phyloP scores from a whole-genome alignment of 768 basidiomycete species.

The Tulasnella calospora region DNA sequence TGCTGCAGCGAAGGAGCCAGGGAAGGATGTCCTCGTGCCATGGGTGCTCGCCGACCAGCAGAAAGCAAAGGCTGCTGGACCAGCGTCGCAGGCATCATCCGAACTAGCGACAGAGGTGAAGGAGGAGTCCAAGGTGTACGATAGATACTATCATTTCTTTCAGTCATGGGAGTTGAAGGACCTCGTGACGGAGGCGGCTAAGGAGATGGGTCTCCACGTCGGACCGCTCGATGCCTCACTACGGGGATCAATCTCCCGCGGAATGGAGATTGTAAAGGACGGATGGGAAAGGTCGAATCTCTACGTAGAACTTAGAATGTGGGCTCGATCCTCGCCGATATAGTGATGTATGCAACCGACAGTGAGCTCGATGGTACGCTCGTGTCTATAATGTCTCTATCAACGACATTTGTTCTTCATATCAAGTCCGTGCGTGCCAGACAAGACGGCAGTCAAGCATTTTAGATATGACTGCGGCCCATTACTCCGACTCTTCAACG shows the following conservation, averaged over 20 bases:
- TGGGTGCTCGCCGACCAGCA: conserved; percentile 55
- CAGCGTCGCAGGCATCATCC: background rate
- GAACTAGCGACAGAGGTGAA: background rate
- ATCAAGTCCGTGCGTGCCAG: no score
- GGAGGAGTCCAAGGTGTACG: conserved; percentile 49
- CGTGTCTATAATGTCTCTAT: background rate
- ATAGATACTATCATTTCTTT: conserved; percentile 97
- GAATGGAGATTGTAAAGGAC: conserved; percentile 41
- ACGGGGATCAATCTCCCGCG: background rate
- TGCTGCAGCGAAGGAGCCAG: conserved; percentile 38
- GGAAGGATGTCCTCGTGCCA: conserved; percentile 80
- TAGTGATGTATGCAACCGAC: conserved; percentile 19
- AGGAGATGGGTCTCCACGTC: conserved; percentile 51
- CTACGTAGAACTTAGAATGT: conserved; percentile 69
- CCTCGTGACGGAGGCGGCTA: conserved; percentile 61
- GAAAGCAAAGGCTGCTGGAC: conserved; percentile 7
- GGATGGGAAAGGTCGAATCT: conserved; percentile 89
- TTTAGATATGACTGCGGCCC: background rate
- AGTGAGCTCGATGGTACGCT: background rate
- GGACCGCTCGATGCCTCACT: conserved; percentile 35
- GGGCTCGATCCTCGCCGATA: conserved; percentile 38
- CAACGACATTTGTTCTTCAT: background rate
- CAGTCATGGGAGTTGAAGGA: conserved; percentile 65
- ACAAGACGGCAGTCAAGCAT: no score
- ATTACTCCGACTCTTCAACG: conserved; percentile 4